A percentile compares a stretch with the other conserved stretches of the same genome.
phyloP scores from a whole-genome alignment of 2,329 filamentous ascomycete genomes.

The Pleomassaria siparia region DNA sequence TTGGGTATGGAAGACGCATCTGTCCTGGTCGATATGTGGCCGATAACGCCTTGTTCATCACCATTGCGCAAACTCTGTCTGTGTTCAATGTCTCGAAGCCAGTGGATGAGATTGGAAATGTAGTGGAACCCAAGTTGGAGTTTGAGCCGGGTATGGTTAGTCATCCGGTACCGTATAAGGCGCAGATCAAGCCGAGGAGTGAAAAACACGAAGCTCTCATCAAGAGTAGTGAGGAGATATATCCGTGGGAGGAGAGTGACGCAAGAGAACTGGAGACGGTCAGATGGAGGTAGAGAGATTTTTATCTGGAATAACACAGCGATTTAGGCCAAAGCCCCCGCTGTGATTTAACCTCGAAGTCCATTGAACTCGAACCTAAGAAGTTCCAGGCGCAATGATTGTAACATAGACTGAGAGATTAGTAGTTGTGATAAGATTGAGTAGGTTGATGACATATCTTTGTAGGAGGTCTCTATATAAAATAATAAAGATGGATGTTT shows the following conservation, averaged over 20 bases:
- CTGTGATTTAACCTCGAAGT: too few relatives aligned
- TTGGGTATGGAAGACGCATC: slow-evolving; percentile 47
- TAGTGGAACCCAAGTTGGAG: slow-evolving; percentile 38
- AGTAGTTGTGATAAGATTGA: too few relatives aligned
- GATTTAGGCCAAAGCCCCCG: too few relatives aligned
- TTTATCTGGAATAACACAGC: too few relatives aligned
- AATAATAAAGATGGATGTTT: too few relatives aligned
- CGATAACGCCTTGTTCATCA: slow-evolving; percentile 45
- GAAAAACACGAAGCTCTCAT: slow-evolving; percentile 38
- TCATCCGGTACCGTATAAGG: slow-evolving; percentile 43
- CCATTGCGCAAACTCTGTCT: slow-evolving; percentile 48
- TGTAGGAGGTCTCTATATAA: too few relatives aligned
- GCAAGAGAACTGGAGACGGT: slow-evolving; percentile 19
- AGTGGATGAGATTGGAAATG: slow-evolving; percentile 41
- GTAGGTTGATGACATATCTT: too few relatives aligned
- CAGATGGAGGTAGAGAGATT: too few relatives aligned
- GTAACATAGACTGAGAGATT: too few relatives aligned
- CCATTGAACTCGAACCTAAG: too few relatives aligned
- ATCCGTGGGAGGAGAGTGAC: slow-evolving; percentile 47
- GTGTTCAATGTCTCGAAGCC: slow-evolving; percentile 49
- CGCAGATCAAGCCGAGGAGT: slow-evolving; percentile 39
- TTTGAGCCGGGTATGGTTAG: slow-evolving; percentile 43
- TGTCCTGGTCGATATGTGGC: slow-evolving; percentile 48
- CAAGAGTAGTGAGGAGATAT: slow-evolving; percentile 32
- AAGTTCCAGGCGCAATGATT: too few relatives aligned